Evolutionary conservation across 2,329 filamentous ascomycete species (phyloP), one percentile per base, ranked within the genome.

Genomic region (Elsinoe australis): DNA sequence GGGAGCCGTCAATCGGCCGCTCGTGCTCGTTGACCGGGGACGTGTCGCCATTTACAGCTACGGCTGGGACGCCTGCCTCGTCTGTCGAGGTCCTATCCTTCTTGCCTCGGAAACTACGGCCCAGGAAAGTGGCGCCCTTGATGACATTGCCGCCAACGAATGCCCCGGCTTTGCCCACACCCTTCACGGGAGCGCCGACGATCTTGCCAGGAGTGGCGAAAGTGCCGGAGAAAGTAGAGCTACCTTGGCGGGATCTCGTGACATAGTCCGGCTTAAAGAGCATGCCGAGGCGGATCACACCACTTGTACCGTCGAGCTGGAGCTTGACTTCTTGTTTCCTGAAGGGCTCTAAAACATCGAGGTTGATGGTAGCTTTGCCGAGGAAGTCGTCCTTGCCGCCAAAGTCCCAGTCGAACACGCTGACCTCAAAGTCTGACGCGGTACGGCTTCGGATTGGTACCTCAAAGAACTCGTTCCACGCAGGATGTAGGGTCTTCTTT

Each of bases 381-480:
- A 98, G 71, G 63, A 84, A 85, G 65, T 98, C 92, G 1, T 89
- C 87, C 67, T 89, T 90, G 64, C 94, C 88, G 39, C 87, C 90
- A 71, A 96, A 94, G 64, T 98, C 92, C 79, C 90, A 98, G 62
- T 98, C 92, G 63, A 83, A 94, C 2, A 96, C 82, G 49, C 86
- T 85, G 59, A 87, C 80, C 24, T 75, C 75, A 67, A 98, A 92
- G 19, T 92, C 79, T 29, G 89, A 85, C 0, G 76, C 87, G 12
- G 88, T 95, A 51, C 92, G 78, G 10, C 88, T 94, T 14, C 86
- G 81, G 46, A 98, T 72, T 1, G 81, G 73, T 1, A 87, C 75
- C 64, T 95, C 89, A 60, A 98, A 98, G 65, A 81, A 89, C 63
- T 98, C 92, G 61, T 96, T 96, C 94, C 94, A 98, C 0, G 80